phyloP scores from a whole-genome alignment of 2,329 filamentous ascomycete species.

The Paecilomyces fulvus region DNA sequence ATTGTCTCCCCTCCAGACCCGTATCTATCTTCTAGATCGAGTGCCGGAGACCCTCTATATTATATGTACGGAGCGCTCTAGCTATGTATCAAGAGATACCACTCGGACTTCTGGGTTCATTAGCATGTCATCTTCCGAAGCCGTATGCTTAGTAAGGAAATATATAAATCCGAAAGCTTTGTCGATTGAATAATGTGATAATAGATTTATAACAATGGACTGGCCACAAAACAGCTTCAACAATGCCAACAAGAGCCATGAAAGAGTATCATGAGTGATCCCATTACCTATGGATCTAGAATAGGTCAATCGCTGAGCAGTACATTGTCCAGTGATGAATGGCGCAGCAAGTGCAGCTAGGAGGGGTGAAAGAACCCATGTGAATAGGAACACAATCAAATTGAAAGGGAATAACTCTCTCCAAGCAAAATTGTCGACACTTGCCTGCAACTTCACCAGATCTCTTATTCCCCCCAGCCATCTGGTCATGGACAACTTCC shows the following conservation, averaged over 20 bases:
- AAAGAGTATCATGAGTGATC: background rate
- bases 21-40: no score
- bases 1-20: no score
- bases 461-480: background rate
- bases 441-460: background rate
- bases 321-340: background rate
- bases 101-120: no score
- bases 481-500: background rate
- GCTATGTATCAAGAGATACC: no score
- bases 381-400: background rate
- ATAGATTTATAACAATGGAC: background rate
- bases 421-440: background rate
- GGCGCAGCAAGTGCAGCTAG: background rate
- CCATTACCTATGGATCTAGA: background rate
- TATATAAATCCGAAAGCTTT: no score
- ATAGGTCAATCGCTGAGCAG: background rate
- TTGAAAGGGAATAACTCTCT: background rate
- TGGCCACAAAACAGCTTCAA: background rate
- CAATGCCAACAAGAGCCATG: background rate
- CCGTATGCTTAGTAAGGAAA: no score
- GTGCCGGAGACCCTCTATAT: no score
- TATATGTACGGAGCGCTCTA: no score
- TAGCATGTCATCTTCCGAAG: no score
- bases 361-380: background rate
- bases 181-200: background rate